Percentiles rank a stretch among this genome's conserved stretches.
Conservation (phyloP, 2,329 filamentous ascomycete genomes). For the Dryadomyces quercivorus region DNA sequence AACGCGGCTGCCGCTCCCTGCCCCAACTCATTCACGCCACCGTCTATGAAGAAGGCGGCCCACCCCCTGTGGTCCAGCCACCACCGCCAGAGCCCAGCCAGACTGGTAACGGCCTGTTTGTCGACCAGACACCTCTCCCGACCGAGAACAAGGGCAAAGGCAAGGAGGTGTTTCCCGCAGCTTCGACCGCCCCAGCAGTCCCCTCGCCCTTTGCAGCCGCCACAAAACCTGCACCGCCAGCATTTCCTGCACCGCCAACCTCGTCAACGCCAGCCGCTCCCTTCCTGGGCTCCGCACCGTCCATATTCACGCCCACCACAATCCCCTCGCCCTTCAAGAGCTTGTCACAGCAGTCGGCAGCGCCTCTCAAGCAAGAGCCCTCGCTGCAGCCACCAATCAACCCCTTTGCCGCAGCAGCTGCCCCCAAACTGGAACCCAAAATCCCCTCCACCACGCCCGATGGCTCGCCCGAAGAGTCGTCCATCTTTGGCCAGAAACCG, state of each 20-base stretch:
- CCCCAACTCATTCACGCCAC: conserved; percentile 44
- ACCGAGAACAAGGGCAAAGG: not conserved
- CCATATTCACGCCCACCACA: too few relatives aligned
- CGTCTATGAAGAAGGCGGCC: conserved; percentile 29
- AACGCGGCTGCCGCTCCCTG: conserved; percentile 39
- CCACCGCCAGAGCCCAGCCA: too few relatives aligned
- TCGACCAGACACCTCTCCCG: conserved; percentile 3
- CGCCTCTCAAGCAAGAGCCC: too few relatives aligned
- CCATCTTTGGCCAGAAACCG: not conserved
- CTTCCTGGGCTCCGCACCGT: too few relatives aligned
- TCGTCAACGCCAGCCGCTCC: too few relatives aligned
- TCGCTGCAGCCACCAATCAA: not conserved
- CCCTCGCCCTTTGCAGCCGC: not conserved
- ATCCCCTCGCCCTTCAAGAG: too few relatives aligned
- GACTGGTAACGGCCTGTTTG: conserved; percentile 9
- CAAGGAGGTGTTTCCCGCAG: not conserved
- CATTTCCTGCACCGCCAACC: too few relatives aligned
- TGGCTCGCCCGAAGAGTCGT: not conserved
- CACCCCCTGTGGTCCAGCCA: not conserved
- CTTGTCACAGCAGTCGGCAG: too few relatives aligned
- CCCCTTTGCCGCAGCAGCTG: not conserved
- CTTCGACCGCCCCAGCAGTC: too few relatives aligned
- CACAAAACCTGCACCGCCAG: too few relatives aligned
- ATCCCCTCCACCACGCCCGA: not conserved
- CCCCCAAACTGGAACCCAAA: not conserved